These are phyloP conservation scores for Tremella mesenterica DNA, from an alignment of 768 basidiomycete genomes.

Conservation along the genomic window DNA sequence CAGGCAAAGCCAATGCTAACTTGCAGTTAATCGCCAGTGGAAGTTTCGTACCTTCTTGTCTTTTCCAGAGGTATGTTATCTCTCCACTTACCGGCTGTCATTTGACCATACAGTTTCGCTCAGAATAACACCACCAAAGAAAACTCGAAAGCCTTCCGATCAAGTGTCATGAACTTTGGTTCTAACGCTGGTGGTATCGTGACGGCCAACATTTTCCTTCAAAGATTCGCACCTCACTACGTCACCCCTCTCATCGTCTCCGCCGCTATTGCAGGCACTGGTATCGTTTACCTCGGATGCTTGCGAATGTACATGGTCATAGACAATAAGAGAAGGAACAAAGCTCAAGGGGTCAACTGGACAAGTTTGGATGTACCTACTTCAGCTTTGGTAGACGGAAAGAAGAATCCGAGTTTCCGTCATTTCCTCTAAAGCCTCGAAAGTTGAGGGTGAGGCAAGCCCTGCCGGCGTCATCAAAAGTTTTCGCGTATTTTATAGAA, in stretches of 20 bases:
- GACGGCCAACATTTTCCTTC: slow-evolving; percentile 21
- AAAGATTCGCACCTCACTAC: slow-evolving; percentile 16
- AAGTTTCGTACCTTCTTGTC: not conserved
- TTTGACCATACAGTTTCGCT: no score
- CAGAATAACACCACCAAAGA: slow-evolving; percentile 13
- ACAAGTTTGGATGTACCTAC: slow-evolving; percentile 13
- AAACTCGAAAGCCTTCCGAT: slow-evolving; percentile 18
- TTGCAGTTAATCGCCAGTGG: slow-evolving; percentile 2
- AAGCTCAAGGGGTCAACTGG: slow-evolving; percentile 20
- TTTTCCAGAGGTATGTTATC: slow-evolving; percentile 2
- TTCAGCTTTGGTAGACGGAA: slow-evolving; percentile 4
- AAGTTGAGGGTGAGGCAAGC: no score
- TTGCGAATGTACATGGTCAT: slow-evolving; percentile 9
- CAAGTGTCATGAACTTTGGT: slow-evolving; percentile 13
- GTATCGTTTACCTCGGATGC: slow-evolving; percentile 5
- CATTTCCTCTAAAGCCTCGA: slow-evolving; percentile 6
- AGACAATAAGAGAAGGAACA: slow-evolving; percentile 11
- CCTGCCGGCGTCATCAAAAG: no score
- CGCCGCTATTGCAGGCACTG: slow-evolving; percentile 11
- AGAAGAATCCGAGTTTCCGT: slow-evolving; percentile 6
- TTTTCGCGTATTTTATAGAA: no score
- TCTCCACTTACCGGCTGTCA: no score
- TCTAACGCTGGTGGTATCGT: slow-evolving; percentile 17
- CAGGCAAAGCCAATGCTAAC: slow-evolving; percentile 6
- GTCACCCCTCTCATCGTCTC: slow-evolving; percentile 16